These are phyloP conservation scores for Acanthamoeba lugdunensis DNA, from an alignment of 208 protist genomes.

Conservation along the genomic window DNA sequence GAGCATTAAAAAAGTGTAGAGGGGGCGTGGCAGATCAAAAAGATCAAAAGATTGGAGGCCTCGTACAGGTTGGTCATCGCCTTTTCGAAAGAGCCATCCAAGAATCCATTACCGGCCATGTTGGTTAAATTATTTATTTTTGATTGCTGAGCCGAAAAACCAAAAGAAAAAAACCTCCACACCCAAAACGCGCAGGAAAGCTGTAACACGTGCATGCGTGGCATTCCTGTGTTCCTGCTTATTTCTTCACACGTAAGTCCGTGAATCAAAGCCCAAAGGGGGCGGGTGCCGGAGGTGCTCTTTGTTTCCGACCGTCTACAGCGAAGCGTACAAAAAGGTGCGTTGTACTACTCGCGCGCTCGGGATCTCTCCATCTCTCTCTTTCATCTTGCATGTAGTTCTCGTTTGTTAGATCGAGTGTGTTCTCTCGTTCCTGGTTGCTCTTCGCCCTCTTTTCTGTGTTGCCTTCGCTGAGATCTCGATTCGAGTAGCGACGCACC, in stretches of 20 bases:
- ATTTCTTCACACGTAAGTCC: neutral
- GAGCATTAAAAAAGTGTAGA: too few relatives aligned
- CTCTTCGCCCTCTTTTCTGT: neutral
- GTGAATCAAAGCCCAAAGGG: neutral
- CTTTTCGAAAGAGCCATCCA: slow-evolving; percentile 5
- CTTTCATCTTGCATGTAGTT: neutral
- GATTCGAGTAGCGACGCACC: neutral
- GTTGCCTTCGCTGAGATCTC: neutral
- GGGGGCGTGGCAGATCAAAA: too few relatives aligned
- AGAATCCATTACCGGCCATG: slow-evolving; percentile 29
- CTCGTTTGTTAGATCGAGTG: neutral
- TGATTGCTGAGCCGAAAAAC: neutral
- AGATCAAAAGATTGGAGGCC: too few relatives aligned
- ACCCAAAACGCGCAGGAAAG: neutral
- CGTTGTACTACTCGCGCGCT: neutral
- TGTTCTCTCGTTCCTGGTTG: neutral
- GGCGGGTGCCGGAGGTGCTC: neutral
- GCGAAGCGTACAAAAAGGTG: slow-evolving; percentile 6
- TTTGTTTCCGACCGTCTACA: slow-evolving; percentile 43
- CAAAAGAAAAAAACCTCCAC: too few relatives aligned
- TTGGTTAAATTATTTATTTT: neutral
- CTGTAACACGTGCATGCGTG: neutral
- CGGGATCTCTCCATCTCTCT: neutral
- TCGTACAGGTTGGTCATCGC: slow-evolving; percentile 20
- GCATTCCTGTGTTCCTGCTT: neutral